Evolutionary conservation across 2,329 filamentous ascomycete species (phyloP).

Genomic region (Aspergillus felis): DNA sequence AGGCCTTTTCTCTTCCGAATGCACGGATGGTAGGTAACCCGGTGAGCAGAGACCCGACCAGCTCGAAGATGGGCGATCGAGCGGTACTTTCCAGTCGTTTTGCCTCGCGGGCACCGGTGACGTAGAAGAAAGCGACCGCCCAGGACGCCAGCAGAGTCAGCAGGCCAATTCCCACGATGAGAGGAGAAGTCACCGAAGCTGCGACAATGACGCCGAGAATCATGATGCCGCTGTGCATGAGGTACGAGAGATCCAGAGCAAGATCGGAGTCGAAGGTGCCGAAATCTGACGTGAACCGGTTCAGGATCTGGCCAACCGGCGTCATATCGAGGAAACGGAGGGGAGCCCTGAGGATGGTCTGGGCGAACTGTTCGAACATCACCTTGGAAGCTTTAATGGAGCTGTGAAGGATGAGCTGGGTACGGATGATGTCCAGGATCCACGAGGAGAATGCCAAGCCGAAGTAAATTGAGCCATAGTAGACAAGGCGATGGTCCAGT

Average conservation of each 20-base stretch:
- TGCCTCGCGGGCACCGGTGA: slow-evolving; percentile 61
- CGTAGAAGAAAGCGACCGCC: too few species aligned
- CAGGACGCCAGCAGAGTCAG: too few species aligned
- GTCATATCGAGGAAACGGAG: slow-evolving; percentile 75
- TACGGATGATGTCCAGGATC: too few species aligned
- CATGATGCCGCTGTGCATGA: slow-evolving; percentile 57
- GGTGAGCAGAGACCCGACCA: slow-evolving; percentile 68
- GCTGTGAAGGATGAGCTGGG: too few species aligned
- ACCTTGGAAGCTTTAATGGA: too few species aligned
- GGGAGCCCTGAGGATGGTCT: slow-evolving; percentile 63
- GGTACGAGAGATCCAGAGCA: slow-evolving; percentile 58
- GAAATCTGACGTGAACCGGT: slow-evolving; percentile 74
- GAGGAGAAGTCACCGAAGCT: slow-evolving; percentile 24
- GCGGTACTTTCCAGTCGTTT: slow-evolving; percentile 71
- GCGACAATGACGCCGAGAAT: slow-evolving; percentile 65
- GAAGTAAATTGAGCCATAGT: too few species aligned
- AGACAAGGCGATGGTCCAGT: too few species aligned
- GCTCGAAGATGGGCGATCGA: slow-evolving; percentile 74
- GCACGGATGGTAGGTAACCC: slow-evolving; percentile 71
- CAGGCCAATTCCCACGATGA: too few species aligned
- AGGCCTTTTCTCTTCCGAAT: slow-evolving; percentile 63
- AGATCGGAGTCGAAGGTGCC: slow-evolving; percentile 66
- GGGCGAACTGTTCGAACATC: slow-evolving; percentile 60
- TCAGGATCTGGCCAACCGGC: slow-evolving; percentile 69
- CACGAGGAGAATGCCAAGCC: too few species aligned